A percentile compares a stretch with the other conserved stretches of the same genome.
Conservation (phyloP, 1,284 basidiomycete species). For the Ceratobasidium papillatum region DNA sequence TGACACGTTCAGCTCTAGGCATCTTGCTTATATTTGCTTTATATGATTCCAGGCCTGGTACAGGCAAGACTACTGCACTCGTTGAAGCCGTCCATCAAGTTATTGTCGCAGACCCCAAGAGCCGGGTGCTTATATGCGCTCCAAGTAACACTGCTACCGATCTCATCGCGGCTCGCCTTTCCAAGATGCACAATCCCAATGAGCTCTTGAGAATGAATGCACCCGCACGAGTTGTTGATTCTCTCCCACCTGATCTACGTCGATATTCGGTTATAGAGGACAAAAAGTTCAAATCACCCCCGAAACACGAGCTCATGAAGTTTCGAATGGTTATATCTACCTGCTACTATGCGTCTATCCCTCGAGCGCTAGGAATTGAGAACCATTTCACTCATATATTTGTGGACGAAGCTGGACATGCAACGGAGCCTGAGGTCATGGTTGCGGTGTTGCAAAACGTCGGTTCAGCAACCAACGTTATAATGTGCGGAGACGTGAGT, state of each 20-base stretch:
- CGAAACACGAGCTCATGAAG: constrained; percentile 51
- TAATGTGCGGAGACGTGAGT: constrained; percentile 62
- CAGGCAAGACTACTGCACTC: constrained; percentile 73
- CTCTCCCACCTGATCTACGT: constrained; percentile 17
- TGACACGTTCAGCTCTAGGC: background rate
- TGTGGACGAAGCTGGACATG: constrained; percentile 71
- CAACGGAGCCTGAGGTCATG: constrained; percentile 67
- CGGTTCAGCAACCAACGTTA: constrained; percentile 57
- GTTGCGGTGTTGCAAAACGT: constrained; percentile 55
- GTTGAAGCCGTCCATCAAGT: constrained; percentile 71
- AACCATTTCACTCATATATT: constrained; percentile 71
- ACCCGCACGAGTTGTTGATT: constrained; percentile 57
- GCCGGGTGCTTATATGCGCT: constrained; percentile 67
- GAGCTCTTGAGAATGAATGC: constrained; percentile 70
- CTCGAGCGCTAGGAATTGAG: constrained; percentile 61
- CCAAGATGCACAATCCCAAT: constrained; percentile 49
- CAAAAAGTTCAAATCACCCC: constrained; percentile 26
- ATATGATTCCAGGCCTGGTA: constrained; percentile 60
- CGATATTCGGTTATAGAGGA: constrained; percentile 15
- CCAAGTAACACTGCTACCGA: constrained; percentile 69
- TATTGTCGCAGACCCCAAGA: constrained; percentile 54
- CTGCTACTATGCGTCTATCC: constrained; percentile 65
- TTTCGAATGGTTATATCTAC: constrained; percentile 69
- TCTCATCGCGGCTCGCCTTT: constrained; percentile 64
- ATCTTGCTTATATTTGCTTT: background rate